Base-by-base conservation (phyloP, 2,329 filamentous ascomycete genomes). In the Cladophialophora chaetospira region DNA sequence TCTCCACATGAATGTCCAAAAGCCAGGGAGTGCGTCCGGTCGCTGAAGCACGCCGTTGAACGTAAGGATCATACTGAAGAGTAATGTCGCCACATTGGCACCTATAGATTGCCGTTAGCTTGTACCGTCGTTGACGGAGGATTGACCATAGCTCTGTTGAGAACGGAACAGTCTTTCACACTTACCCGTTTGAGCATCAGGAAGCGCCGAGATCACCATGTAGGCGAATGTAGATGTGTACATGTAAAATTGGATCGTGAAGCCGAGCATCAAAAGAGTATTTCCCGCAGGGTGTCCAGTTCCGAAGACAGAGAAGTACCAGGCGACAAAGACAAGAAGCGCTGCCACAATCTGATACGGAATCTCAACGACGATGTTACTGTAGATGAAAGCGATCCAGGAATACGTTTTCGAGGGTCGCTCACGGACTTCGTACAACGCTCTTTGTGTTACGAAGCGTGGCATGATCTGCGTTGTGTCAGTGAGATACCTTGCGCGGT, bases 131-230 rank as follows among this genome's bases (percentile, higher is more conserved):
- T n/a, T n/a, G n/a, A n/a, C n/a, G n/a, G n/a, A n/a, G n/a, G n/a
- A n/a, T n/a, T n/a, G n/a, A n/a, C n/a, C n/a, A n/a, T n/a, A n/a
- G n/a, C n/a, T n/a, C n/a, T n/a, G n/a, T n/a, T n/a, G n/a, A n/a
- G n/a, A n/a, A n/a, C n/a, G n/a, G n/a, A n/a, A n/a, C n/a, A n/a
- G n/a, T n/a, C n/a, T n/a, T n/a, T n/a, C n/a, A n/a, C n/a, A 91
- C 51, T 86, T 84, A 0, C 86, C 88, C 68, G 89, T 89, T 53
- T 78, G 84, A 0, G 88, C 73, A 59, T 77, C 77, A 33, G 72
- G 88, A 0, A 88, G 86, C 67, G 89, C 89, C 0, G 89, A 88
- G 53, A 85, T 87, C 63, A 91, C 88, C 84, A 87, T 91, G 69
- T 90, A 88, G 9, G 87, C 88, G 82, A 86, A 91, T 19, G 79